A percentile compares a stretch with the other conserved stretches of the same genome.
These are phyloP conservation scores for Cyclaneusma minus DNA, from an alignment of 2,329 filamentous ascomycete genomes.

Conservation along the genomic window DNA sequence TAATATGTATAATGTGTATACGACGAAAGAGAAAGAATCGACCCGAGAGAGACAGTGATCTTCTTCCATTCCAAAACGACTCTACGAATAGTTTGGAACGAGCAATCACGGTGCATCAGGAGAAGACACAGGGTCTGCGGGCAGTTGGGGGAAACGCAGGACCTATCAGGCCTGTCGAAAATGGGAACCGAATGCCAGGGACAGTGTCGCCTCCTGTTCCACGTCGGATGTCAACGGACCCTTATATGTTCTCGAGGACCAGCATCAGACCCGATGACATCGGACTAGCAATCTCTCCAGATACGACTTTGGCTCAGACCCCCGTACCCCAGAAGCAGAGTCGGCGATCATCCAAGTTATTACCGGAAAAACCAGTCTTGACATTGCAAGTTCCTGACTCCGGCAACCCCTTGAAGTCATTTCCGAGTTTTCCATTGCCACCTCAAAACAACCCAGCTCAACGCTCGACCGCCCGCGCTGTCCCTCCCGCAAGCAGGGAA, in stretches of 20 bases:
- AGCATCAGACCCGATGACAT: slow-evolving; percentile 15
- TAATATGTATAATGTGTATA: slow-evolving; percentile 22
- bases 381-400: slow-evolving; percentile 12
- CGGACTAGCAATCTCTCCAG: slow-evolving; percentile 16
- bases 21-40: slow-evolving; percentile 16
- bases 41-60: slow-evolving; percentile 16
- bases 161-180: too few relatives aligned
- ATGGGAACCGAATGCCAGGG: slow-evolving; percentile 11
- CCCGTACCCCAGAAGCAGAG: neutral
- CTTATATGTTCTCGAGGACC: slow-evolving; percentile 17
- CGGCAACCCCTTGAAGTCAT: slow-evolving; percentile 4
- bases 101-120: too few relatives aligned
- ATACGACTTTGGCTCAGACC: slow-evolving; percentile 3
- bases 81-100: slow-evolving; percentile 10
- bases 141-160: too few relatives aligned
- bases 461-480: neutral
- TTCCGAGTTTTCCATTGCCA: slow-evolving; percentile 3
- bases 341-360: slow-evolving; percentile 14
- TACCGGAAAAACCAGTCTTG: slow-evolving; percentile 16
- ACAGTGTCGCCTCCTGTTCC: slow-evolving; percentile 12
- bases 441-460: slow-evolving; percentile 1
- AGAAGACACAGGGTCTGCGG: too few relatives aligned
- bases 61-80: slow-evolving; percentile 16
- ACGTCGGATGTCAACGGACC: slow-evolving; percentile 11
- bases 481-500: slow-evolving; percentile 10